Evolutionary conservation across 345 rosid genomes (phyloP).

Genomic region (Geranium rotundifolium): DNA sequence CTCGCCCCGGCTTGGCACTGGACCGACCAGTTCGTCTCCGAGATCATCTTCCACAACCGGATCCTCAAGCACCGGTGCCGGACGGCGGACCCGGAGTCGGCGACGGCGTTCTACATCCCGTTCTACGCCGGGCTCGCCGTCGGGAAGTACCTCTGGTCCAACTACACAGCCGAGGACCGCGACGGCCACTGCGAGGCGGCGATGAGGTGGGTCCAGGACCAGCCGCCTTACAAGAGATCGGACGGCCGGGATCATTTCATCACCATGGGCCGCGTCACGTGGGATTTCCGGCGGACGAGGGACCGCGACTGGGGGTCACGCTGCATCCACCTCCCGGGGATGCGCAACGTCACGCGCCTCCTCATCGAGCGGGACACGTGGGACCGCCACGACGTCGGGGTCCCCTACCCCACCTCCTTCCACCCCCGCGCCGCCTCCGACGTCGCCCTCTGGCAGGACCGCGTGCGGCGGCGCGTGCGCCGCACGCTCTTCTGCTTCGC

Average conservation of each 20-base stretch:
- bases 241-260: constrained; percentile 93
- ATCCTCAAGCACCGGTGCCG: constrained; percentile 63
- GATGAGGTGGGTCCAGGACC: constrained; percentile 55
- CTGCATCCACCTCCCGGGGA: constrained; percentile 63
- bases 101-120: constrained; percentile 80
- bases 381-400: constrained; percentile 92
- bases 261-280: constrained; percentile 90
- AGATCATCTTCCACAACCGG: constrained; percentile 73
- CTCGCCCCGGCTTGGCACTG: constrained; percentile 78
- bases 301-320: constrained; percentile 86
- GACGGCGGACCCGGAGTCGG: constrained; percentile 51
- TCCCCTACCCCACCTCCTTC: constrained; percentile 97
- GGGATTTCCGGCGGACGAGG: constrained; percentile 86
- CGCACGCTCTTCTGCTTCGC: constrained; percentile 74
- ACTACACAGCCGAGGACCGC: constrained; percentile 48
- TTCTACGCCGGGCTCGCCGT: constrained; percentile 93
- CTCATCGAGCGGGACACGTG: constrained; percentile 92
- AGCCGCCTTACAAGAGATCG: constrained; percentile 51
- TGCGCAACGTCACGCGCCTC: constrained; percentile 90
- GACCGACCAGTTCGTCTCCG: constrained; percentile 85
- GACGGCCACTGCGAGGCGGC: constrained; percentile 63
- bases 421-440: constrained; percentile 78
- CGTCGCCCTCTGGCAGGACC: constrained; percentile 64
- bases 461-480: constrained; percentile 46
- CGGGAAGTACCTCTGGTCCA: constrained; percentile 62